These are phyloP conservation scores for Parathielavia hyrcaniae DNA, from an alignment of 495 filamentous ascomycete species.

Conservation along the genomic window DNA sequence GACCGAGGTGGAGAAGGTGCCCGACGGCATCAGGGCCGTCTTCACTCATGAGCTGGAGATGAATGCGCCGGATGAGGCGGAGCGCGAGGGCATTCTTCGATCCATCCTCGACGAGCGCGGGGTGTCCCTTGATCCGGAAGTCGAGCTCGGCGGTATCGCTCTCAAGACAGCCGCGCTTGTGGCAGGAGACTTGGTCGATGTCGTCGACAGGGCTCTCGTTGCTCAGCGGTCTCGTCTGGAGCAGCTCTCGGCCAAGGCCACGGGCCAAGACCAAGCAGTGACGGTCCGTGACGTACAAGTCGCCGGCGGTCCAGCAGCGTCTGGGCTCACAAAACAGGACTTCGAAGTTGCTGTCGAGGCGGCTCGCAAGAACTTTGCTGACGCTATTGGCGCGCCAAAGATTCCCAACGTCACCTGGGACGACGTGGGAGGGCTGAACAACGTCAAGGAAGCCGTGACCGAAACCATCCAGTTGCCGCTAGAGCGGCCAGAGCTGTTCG, in stretches of 20 bases:
- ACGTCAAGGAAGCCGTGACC: conserved; percentile 91
- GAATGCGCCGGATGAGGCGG: conserved; percentile 83
- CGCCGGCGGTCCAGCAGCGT: conserved; percentile 76
- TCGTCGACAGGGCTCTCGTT: conserved; percentile 80
- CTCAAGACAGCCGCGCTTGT: conserved; percentile 94
- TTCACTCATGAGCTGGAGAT: conserved; percentile 97
- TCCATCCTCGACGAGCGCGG: conserved; percentile 69
- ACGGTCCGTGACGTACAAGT: conserved; percentile 75
- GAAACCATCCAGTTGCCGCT: conserved; percentile 95
- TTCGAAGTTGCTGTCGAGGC: conserved; percentile 88
- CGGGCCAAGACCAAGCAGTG: conserved; percentile 41
- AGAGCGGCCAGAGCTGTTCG: conserved; percentile 88
- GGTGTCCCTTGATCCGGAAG: conserved; percentile 66
- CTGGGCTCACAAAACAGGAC: conserved; percentile 75
- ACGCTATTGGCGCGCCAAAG: conserved; percentile 94
- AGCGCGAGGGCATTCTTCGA: conserved; percentile 78
- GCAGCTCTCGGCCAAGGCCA: conserved; percentile 47
- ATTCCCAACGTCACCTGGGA: conserved; percentile 96
- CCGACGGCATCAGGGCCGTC: conserved; percentile 78
- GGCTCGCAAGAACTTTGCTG: conserved; percentile 93
- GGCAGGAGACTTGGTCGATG: conserved; percentile 87
- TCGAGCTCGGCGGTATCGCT: conserved; percentile 75
- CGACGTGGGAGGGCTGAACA: conserved; percentile 87
- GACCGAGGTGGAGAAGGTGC: conserved; percentile 87
- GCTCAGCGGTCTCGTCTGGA: conserved; percentile 70